These are phyloP conservation scores for Ustilago crameri DNA, from an alignment of 1,284 basidiomycete genomes.

Conservation along the genomic window DNA sequence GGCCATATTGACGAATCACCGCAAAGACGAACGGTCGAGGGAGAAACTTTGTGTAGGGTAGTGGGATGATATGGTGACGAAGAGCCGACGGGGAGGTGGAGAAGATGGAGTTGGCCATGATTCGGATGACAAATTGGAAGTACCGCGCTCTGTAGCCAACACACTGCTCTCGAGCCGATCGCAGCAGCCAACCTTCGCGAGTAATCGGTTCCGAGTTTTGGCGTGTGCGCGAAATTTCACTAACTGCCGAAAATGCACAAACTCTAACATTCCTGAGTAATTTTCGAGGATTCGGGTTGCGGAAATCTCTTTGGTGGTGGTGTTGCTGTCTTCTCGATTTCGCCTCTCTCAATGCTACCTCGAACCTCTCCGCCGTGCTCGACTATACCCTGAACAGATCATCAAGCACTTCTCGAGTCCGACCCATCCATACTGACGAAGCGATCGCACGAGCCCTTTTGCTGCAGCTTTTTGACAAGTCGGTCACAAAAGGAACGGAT, in stretches of 20 bases:
- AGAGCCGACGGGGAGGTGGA: constrained; percentile 15
- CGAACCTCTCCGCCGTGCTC: too few relatives aligned
- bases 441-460: too few relatives aligned
- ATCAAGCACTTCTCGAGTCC: too few relatives aligned
- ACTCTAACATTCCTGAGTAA: constrained; percentile 11
- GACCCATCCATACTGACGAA: too few relatives aligned
- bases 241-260: constrained; percentile 16
- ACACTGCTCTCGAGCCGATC: constrained; percentile 16
- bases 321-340: not conserved
- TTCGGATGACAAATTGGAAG: constrained; percentile 45
- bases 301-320: not conserved
- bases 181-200: constrained; percentile 14
- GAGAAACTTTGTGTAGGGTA: constrained; percentile 1
- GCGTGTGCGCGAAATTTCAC: too few relatives aligned
- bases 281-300: constrained; percentile 6
- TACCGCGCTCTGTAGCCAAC: constrained; percentile 8
- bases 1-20: constrained; percentile 29
- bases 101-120: constrained; percentile 1
- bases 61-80: not conserved
- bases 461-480: too few relatives aligned
- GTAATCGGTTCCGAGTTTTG: constrained; percentile 30
- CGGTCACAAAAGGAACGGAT: too few relatives aligned
- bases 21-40: not conserved
- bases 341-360: too few relatives aligned
- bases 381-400: too few relatives aligned